Evolutionary conservation across 2,329 filamentous ascomycete genomes (phyloP).

Genomic region (Phialemonium atrogriseum): DNA sequence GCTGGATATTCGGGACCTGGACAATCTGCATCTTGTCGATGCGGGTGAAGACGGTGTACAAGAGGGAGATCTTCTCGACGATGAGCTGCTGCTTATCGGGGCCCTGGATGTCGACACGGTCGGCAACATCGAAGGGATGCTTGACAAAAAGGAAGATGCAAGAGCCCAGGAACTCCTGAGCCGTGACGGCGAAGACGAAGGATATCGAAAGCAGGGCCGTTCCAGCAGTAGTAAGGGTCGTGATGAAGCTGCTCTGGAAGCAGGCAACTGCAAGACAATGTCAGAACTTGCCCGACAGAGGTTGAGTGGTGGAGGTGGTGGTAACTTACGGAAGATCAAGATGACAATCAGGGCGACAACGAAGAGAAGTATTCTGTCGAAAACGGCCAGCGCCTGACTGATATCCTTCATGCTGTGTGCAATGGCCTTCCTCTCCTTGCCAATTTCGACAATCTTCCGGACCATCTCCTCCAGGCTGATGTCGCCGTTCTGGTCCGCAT

Average conservation of each 20-base stretch:
- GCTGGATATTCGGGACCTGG: conserved; percentile 76
- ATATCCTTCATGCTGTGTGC: conserved; percentile 95
- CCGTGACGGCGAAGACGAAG: conserved; percentile 88
- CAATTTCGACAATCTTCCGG: conserved; percentile 74
- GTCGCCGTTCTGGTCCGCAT: conserved; percentile 85
- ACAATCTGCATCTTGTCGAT: conserved; percentile 73
- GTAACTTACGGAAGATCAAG: conserved; percentile 65
- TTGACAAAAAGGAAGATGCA: conserved; percentile 99
- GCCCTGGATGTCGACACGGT: conserved; percentile 73
- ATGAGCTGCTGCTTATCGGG: conserved; percentile 55
- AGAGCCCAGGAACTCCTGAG: conserved; percentile 92
- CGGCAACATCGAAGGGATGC: conserved; percentile 93
- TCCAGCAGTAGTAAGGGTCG: conserved; percentile 80
- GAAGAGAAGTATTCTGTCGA: conserved; percentile 77
- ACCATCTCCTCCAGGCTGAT: conserved; percentile 95
- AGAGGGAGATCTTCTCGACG: conserved; percentile 88
- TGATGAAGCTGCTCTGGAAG: conserved; percentile 77
- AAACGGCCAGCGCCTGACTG: conserved; percentile 82
- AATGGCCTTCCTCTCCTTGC: conserved; percentile 80
- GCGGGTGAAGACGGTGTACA: conserved; percentile 86
- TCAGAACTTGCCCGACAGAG: conserved; percentile 6
- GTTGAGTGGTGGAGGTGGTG: not conserved
- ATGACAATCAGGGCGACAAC: conserved; percentile 74
- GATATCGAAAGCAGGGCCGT: conserved; percentile 91
- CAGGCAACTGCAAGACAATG: conserved; percentile 57